These are phyloP conservation scores for Xylaria intraflava DNA, from an alignment of 495 filamentous ascomycete genomes.

Conservation along the genomic window DNA sequence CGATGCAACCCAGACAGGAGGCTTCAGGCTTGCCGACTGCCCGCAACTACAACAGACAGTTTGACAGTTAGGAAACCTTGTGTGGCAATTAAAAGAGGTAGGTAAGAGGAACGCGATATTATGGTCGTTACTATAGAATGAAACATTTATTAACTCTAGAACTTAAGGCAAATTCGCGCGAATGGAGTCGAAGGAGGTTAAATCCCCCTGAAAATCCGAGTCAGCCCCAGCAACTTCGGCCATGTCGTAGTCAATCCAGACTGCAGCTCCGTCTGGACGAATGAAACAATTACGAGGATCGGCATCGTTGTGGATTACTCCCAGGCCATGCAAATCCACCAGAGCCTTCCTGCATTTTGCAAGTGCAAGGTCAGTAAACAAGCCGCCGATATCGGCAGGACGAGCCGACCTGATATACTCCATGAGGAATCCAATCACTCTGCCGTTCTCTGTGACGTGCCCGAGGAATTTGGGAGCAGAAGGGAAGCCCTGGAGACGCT, in stretches of 20 bases:
- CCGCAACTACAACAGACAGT: too few species aligned
- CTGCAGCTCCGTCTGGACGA: not conserved
- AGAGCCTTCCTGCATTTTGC: conserved; percentile 7
- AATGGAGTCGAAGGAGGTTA: not conserved
- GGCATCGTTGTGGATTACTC: conserved; percentile 15
- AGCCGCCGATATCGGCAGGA: not conserved
- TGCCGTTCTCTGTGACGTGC: conserved; percentile 29
- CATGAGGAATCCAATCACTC: conserved; percentile 31
- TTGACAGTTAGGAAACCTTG: too few species aligned
- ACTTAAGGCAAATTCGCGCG: not conserved
- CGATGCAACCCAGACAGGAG: too few species aligned
- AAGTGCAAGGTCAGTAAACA: not conserved
- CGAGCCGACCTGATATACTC: conserved; percentile 24
- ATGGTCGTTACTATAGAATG: too few species aligned
- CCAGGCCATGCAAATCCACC: conserved; percentile 10
- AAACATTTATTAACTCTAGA: too few species aligned
- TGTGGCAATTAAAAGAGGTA: too few species aligned
- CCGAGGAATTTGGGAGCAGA: conserved; percentile 28
- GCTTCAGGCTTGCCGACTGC: too few species aligned
- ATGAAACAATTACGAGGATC: conserved; percentile 17
- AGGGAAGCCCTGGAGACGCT: conserved; percentile 16
- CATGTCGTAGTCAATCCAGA: conserved; percentile 21
- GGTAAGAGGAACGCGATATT: too few species aligned
- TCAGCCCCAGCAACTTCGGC: not conserved
- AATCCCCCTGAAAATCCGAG: not conserved